Evolutionary conservation across 257 asterid species (phyloP).

Genomic region (Sherardia arvensis): DNA sequence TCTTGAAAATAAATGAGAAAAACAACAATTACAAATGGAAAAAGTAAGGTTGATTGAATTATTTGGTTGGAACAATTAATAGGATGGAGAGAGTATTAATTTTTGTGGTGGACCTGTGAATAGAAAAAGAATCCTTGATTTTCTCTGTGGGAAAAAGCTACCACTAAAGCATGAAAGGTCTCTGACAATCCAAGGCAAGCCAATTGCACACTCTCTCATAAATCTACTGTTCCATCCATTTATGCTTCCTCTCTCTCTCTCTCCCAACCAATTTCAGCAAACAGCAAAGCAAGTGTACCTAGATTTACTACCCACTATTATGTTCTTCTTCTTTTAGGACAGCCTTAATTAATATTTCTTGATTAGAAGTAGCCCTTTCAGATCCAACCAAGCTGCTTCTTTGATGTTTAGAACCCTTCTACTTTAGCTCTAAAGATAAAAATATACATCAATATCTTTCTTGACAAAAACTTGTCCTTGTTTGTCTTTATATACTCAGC

Average conservation of each 20-base stretch:
- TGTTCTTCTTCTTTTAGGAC: neutral
- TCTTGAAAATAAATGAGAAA: neutral
- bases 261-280: slow-evolving; percentile 9
- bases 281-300: neutral
- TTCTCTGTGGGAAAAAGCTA: slow-evolving; percentile 14
- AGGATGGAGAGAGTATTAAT: neutral
- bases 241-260: slow-evolving; percentile 8
- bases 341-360: neutral
- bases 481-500: slow-evolving; percentile 22
- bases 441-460: neutral
- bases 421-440: neutral
- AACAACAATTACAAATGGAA: neutral
- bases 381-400: neutral
- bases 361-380: neutral
- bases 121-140: slow-evolving; percentile 8
- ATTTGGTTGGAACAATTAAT: slow-evolving; percentile 1
- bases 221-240: slow-evolving; percentile 42
- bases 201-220: slow-evolving; percentile 3
- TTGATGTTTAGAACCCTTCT: neutral
- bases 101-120: slow-evolving; percentile 8
- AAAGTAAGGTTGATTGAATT: neutral
- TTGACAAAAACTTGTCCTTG: slow-evolving; percentile 4
- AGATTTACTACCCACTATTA: neutral
- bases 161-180: slow-evolving; percentile 14
- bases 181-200: slow-evolving; percentile 14